These are phyloP conservation scores for Effrenium voratum DNA, from an alignment of 73 alveolate genomes.

Conservation along the genomic window DNA sequence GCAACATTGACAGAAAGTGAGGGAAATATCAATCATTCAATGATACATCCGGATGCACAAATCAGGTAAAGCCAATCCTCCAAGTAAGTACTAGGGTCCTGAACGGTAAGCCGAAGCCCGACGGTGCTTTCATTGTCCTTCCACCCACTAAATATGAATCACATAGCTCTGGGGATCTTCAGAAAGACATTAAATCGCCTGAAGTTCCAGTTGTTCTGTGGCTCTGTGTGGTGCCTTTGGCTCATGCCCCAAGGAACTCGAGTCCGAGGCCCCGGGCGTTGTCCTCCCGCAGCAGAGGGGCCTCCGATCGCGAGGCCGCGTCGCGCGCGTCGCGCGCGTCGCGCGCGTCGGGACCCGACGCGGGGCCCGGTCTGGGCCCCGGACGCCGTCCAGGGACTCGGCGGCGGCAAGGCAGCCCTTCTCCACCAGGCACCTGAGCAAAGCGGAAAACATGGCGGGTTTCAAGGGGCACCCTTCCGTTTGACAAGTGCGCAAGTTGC, in stretches of 20 bases:
- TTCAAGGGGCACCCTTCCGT: background rate
- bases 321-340: background rate
- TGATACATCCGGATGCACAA: too few species aligned
- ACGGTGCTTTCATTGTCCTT: too few species aligned
- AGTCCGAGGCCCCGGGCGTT: background rate
- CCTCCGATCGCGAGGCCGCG: background rate
- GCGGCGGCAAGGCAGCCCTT: slow-evolving; percentile 81
- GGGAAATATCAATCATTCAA: too few species aligned
- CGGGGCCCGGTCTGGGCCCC: background rate
- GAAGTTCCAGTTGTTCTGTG: too few species aligned
- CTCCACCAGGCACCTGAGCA: slow-evolving; percentile 66
- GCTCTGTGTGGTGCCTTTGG: background rate
- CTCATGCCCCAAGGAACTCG: background rate
- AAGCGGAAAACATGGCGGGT: background rate
- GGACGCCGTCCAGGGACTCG: slow-evolving; percentile 52
- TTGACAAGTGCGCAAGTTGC: too few species aligned
- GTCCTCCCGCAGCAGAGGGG: background rate
- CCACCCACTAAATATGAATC: too few species aligned
- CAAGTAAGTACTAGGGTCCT: too few species aligned
- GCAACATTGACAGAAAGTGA: too few species aligned
- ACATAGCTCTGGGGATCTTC: too few species aligned
- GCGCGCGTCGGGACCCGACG: background rate
- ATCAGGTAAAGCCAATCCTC: too few species aligned
- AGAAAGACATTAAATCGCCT: too few species aligned
- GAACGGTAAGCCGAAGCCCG: too few species aligned